Percentiles rank a stretch among this genome's conserved stretches.
phyloP scores from a whole-genome alignment of 495 filamentous ascomycete species.

The Penicillium psychrofluorescens region DNA sequence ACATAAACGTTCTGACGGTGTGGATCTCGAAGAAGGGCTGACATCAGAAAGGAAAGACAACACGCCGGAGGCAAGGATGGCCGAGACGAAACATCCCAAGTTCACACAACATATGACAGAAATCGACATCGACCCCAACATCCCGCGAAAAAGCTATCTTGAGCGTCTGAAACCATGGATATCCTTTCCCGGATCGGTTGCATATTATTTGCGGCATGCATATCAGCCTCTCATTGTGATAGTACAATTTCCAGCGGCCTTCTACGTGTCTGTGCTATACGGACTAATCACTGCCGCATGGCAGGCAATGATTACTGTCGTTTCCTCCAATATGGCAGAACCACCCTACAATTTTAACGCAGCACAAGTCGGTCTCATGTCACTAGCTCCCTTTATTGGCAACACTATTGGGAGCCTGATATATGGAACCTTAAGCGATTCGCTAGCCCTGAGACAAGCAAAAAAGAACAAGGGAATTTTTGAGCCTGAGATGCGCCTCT shows the following conservation, averaged over 20 bases:
- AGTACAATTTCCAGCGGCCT: conserved; percentile 20
- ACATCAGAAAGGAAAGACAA: too few relatives aligned
- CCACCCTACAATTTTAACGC: conserved; percentile 33
- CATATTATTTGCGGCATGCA: too few relatives aligned
- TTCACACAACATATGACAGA: too few relatives aligned
- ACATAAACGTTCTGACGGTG: too few relatives aligned
- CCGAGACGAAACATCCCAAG: too few relatives aligned
- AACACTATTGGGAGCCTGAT: conserved; percentile 23
- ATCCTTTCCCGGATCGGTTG: too few relatives aligned
- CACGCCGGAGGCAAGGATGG: too few relatives aligned
- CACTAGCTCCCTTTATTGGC: conserved; percentile 27
- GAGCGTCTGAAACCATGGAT: too few relatives aligned
- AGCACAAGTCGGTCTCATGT: conserved; percentile 28
- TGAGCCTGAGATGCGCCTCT: conserved; percentile 32
- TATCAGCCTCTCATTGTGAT: too few relatives aligned
- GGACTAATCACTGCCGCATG: conserved; percentile 26
- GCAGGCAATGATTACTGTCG: conserved; percentile 21
- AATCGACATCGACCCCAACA: too few relatives aligned
- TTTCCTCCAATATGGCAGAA: conserved; percentile 21
- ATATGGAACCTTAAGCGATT: conserved; percentile 29
- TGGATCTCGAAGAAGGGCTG: too few relatives aligned
- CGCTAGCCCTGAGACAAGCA: conserved; percentile 16
- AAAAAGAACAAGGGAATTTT: conserved; percentile 25
- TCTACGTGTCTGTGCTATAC: conserved; percentile 26
- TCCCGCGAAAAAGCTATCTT: too few relatives aligned